phyloP scores from a whole-genome alignment of 2,329 filamentous ascomycete genomes.

The Pezicula neosporulosa region DNA sequence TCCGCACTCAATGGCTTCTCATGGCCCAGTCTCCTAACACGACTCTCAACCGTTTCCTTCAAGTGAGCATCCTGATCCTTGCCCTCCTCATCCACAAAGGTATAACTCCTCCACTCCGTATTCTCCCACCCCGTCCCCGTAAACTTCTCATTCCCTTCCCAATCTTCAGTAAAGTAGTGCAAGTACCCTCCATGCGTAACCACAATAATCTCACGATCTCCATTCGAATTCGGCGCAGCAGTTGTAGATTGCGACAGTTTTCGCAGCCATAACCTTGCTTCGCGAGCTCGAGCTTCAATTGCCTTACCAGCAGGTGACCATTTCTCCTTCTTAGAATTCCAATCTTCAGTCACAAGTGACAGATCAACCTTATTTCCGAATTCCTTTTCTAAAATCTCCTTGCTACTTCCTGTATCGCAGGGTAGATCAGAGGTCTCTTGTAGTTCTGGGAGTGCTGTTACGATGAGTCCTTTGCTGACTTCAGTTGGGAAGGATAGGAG shows the following conservation, averaged over 20 bases:
- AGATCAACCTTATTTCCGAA: conserved; percentile 62
- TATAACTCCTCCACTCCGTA: conserved; percentile 25
- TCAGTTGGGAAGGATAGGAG: conserved; percentile 63
- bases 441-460: conserved; percentile 68
- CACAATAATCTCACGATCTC: conserved; percentile 64
- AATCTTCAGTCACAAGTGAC: conserved; percentile 56
- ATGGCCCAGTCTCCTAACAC: conserved; percentile 15
- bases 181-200: conserved; percentile 82
- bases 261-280: conserved; percentile 56
- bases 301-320: conserved; percentile 12
- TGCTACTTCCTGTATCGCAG: conserved; percentile 70
- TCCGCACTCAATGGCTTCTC: conserved; percentile 18
- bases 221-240: conserved; percentile 18
- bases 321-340: conserved; percentile 62
- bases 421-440: conserved; percentile 76
- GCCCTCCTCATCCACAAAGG: conserved; percentile 13
- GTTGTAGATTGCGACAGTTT: conserved; percentile 26
- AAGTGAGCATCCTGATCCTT: conserved; percentile 17
- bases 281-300: conserved; percentile 39
- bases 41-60: conserved; percentile 22
- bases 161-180: conserved; percentile 84
- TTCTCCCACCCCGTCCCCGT: conserved; percentile 28
- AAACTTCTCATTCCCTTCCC: conserved; percentile 46
- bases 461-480: conserved; percentile 33
- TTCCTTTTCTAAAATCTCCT: conserved; percentile 51